Evolutionary conservation across 805 yeast species (phyloP), one percentile per base, ranked within the genome.

Genomic region (Cyberlindnera americana): DNA sequence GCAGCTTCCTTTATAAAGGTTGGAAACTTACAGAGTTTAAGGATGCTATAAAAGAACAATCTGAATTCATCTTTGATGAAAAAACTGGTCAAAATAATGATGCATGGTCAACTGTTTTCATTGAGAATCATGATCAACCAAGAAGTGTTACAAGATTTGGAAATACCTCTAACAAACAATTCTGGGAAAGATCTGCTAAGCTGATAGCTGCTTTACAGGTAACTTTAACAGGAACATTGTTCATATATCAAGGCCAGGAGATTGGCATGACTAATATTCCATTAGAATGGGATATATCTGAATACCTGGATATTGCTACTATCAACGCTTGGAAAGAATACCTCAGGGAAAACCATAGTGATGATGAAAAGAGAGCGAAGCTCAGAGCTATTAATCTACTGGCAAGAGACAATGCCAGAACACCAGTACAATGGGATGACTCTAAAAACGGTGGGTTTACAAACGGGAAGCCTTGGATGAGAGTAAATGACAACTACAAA

Each of bases 171-270:
- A 59, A 59, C 23, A 48, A 56, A 35, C 42, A 29, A 14, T 22
- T 53, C 57, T 55, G 69, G 32, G 61, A 52, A 36, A 53, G 58
- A 37, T 66, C 75, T 19, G 75, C 76, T 24, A 77, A 77, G 58
- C 55, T 75, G 53, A 52, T 77, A 44, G 66, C 77, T n/a, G 46
- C 69, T 33, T 54, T 77, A 52, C 67, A 70, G 45, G 40, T 64
- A 11, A 52, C 77, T 11, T 64, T 75, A 46, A 69, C 76, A 19
- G 81, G 83, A 34, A 75, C 82, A 11, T 56, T 74, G 39, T 77
- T 65, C 57, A 60, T 77, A 25, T 77, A 75, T 58, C 81, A 77
- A 57, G 83, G 82, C 35, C 83, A 77, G 56, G 83, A 77, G 50
- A 61, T 77, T 45, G 82, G 78, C 21, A 72, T 70, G 73, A 66